phyloP scores from a whole-genome alignment of 169 alveolate species.

The Eimeria tenella region DNA sequence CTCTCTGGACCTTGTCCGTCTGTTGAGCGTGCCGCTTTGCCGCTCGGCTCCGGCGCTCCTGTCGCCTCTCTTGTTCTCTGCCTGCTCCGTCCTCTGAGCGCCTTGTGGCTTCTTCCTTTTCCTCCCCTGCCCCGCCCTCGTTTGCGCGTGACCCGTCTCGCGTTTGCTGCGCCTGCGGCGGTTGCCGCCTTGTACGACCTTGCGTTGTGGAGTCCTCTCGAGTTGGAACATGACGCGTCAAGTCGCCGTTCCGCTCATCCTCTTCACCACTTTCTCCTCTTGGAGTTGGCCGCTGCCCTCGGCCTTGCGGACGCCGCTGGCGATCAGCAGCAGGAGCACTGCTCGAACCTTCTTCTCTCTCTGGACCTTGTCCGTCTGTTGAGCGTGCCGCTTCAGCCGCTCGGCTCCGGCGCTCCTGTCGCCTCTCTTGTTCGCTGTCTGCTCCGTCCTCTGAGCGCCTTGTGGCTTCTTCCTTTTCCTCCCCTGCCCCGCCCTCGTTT shows the following conservation, averaged over 20 bases:
- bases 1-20: neutral
- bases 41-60: slow-evolving; percentile 32
- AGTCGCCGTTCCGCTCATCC: neutral
- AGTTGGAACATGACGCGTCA: neutral
- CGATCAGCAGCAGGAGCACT: neutral
- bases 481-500: neutral
- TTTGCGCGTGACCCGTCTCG: neutral
- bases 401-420: slow-evolving; percentile 35
- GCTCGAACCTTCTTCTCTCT: neutral
- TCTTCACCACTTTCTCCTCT: neutral
- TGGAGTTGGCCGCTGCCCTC: neutral
- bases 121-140: neutral
- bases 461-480: neutral
- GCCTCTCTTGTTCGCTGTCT: neutral
- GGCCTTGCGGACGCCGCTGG: slow-evolving; percentile 17
- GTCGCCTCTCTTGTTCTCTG: neutral
- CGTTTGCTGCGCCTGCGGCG: neutral
- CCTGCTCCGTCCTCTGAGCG: neutral
- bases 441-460: neutral
- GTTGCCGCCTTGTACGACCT: slow-evolving; percentile 24
- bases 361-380: neutral
- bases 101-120: neutral
- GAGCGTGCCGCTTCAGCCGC: neutral
- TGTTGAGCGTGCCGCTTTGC: neutral
- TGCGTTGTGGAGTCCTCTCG: neutral